Base-by-base conservation (phyloP, 1,139 yeast species). In the Citeromyces siamensis region DNA sequence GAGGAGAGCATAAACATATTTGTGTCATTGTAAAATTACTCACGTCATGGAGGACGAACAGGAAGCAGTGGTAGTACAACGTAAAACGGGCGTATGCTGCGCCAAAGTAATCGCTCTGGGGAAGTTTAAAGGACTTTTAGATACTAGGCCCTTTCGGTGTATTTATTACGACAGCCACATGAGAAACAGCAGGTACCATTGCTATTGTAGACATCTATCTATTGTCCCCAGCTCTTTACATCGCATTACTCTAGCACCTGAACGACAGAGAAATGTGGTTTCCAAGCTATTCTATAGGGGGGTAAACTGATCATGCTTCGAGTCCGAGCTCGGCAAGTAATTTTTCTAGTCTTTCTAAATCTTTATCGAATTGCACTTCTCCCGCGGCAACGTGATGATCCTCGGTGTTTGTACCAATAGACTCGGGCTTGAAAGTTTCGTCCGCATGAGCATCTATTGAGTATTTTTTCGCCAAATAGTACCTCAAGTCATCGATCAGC, bases 401-500 rank as follows among this genome's bases (percentile, higher is more conserved):
- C 2, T 34, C 19, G 32, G n/a, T 12, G 8, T 28, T 23, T 10
- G n/a, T 16, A n/a, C 20, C 21, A 32, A 18, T 23, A 36, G 44
- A 38, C 2, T 40, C 38, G 6, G 46, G 44, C 28, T 41, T 42
- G n/a, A 40, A 32, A 2, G 42, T 35, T 14, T 28, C 36, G 5
- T 38, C 44, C 9, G 32, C 39, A 13, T 26, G 31, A 41, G 23
- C 14, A 16, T 34, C 40, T 19, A 59, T 51, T 6, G 53, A 54
- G 40, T 68, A 68, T 44, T 69, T 72, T 48, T 68, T 66, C 3
- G 67, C 56, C 38, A 82, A 53, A 45, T 75, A 79, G 52, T 68
- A 82, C 42, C 88, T 61, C 8, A 82, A 75, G 56, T 82, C 94
- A 56, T 82, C 94, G 31, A 82, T 61, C 44, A 82, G 58, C 48